Evolutionary conservation across 1,139 yeast species (phyloP).

Genomic region (Scheffersomyces illinoinensis): DNA sequence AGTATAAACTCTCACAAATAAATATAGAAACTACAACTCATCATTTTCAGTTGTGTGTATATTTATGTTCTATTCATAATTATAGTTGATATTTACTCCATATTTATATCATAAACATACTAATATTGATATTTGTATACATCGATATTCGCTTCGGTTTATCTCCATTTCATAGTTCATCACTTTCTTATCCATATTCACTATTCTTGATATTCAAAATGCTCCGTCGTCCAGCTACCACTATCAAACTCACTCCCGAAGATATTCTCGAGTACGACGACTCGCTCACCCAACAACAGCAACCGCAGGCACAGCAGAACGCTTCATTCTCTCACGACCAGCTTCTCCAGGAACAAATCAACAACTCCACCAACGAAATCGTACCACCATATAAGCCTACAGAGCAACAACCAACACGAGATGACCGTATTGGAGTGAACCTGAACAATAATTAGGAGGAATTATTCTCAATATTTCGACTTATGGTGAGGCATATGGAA

Average conservation of each 20-base stretch:
- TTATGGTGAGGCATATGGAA: too few relatives aligned
- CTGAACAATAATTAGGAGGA: neutral
- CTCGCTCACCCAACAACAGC: constrained; percentile 7
- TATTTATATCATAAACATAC: neutral
- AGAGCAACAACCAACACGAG: constrained; percentile 4
- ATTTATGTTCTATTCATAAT: too few relatives aligned
- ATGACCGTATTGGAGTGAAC: constrained; percentile 11
- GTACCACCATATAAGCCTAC: constrained; percentile 3
- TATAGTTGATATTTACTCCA: neutral
- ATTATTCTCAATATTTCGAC: too few relatives aligned
- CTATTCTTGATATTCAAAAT: constrained; percentile 21
- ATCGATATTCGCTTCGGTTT: neutral
- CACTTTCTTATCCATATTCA: neutral
- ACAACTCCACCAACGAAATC: constrained; percentile 5
- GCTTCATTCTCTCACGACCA: constrained; percentile 1
- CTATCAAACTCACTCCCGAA: constrained; percentile 64
- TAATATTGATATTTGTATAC: neutral
- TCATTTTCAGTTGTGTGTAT: too few relatives aligned
- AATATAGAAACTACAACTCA: too few relatives aligned
- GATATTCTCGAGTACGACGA: constrained; percentile 67
- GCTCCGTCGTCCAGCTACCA: constrained; percentile 67
- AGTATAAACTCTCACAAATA: too few relatives aligned
- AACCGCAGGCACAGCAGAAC: constrained; percentile 3
- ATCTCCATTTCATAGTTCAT: neutral
- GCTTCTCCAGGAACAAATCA: constrained; percentile 8